These are phyloP conservation scores for Eimeria acervulina DNA, from an alignment of 169 alveolate genomes.

Conservation along the genomic window DNA sequence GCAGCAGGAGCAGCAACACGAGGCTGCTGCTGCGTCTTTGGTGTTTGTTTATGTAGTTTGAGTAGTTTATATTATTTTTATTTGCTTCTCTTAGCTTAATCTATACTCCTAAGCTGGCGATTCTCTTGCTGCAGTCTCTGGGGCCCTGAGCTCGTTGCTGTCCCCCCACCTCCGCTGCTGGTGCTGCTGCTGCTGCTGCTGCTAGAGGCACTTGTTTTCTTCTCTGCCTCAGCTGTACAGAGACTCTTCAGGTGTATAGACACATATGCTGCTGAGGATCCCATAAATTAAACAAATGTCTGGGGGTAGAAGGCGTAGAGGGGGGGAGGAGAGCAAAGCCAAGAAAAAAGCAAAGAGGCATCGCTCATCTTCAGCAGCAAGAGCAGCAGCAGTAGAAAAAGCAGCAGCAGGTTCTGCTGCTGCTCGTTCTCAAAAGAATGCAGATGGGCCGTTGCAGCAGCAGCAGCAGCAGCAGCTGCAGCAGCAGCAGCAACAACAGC, in stretches of 20 bases:
- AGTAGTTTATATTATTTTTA: not conserved
- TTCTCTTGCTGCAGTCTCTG: not conserved
- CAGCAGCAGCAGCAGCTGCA: conserved; percentile 18
- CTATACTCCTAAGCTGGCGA: not conserved
- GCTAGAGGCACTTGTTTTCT: conserved; percentile 92
- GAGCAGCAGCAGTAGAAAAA: not conserved
- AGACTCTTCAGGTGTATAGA: not conserved
- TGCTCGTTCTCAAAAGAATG: not conserved
- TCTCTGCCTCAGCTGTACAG: conserved; percentile 83
- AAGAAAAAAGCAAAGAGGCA: conserved; percentile 30
- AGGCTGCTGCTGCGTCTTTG: not conserved
- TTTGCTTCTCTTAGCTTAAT: not conserved
- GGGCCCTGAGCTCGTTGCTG: not conserved
- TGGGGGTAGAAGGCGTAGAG: conserved; percentile 61
- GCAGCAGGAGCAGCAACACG: conserved; percentile 1
- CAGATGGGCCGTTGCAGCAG: not conserved
- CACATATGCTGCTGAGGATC: conserved; percentile 2
- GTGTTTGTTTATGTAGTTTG: not conserved
- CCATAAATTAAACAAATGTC: not conserved
- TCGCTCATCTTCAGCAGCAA: not conserved
- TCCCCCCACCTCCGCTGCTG: not conserved
- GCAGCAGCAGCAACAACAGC: not conserved
- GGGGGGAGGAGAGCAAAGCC: conserved; percentile 33
- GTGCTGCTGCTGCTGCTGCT: conserved; percentile 64
- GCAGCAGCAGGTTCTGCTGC: not conserved